A percentile compares a stretch with the other conserved stretches of the same genome.
Evolutionary conservation across 139 green algal genomes (phyloP).

Genomic region (Nannochloris sp.): DNA sequence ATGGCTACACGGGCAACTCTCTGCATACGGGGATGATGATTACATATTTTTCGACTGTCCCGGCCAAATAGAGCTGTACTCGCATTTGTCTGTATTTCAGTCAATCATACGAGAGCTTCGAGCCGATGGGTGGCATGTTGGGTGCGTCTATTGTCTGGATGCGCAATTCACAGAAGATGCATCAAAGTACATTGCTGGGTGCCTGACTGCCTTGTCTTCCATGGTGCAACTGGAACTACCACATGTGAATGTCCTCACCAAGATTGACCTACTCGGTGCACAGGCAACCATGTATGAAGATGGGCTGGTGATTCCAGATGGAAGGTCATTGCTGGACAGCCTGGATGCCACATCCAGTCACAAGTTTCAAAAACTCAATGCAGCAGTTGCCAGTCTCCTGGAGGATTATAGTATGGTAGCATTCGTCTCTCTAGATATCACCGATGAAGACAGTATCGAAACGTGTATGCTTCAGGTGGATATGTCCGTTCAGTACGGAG

Average conservation of each 20-base stretch:
- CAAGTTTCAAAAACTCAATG: slow-evolving; percentile 58
- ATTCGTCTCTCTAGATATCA: slow-evolving; percentile 83
- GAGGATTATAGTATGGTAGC: slow-evolving; percentile 79
- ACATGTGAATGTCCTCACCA: slow-evolving; percentile 95
- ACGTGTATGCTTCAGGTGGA: slow-evolving; percentile 75
- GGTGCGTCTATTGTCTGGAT: slow-evolving; percentile 86
- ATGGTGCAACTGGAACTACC: slow-evolving; percentile 97
- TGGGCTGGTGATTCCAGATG: slow-evolving; percentile 67
- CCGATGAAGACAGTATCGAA: slow-evolving; percentile 44
- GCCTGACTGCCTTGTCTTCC: slow-evolving; percentile 63
- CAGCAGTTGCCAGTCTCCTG: slow-evolving; percentile 54
- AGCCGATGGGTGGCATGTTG: slow-evolving; percentile 48
- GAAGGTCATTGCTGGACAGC: slow-evolving; percentile 36
- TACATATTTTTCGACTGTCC: slow-evolving; percentile 96
- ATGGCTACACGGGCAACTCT: slow-evolving; percentile 83
- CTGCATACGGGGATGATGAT: slow-evolving; percentile 91
- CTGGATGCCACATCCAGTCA: slow-evolving; percentile 45
- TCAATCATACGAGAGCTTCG: slow-evolving; percentile 79
- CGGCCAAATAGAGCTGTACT: slow-evolving; percentile 98
- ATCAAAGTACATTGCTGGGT: slow-evolving; percentile 76
- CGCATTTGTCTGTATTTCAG: slow-evolving; percentile 75
- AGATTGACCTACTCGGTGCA: slow-evolving; percentile 85
- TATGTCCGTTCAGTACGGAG: slow-evolving; percentile 85
- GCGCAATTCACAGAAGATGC: slow-evolving; percentile 76
- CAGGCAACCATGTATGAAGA: slow-evolving; percentile 48